phyloP scores from a whole-genome alignment of 352 stramenopile species.

The Discostella stelligera region DNA sequence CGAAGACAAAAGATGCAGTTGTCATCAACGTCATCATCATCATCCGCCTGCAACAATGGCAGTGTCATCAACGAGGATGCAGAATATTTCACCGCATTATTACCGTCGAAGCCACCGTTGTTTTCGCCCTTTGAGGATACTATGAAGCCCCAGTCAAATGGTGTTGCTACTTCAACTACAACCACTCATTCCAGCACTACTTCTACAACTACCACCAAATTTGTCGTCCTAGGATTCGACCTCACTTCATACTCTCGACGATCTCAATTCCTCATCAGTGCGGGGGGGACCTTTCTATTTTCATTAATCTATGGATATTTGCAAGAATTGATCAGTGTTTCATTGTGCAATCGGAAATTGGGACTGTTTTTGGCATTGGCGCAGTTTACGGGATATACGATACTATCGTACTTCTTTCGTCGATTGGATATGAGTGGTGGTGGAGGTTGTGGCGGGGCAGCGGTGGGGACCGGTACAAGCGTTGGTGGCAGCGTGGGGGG shows the following conservation, averaged over 20 bases:
- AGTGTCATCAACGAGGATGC: not conserved
- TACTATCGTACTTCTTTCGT: constrained; percentile 66
- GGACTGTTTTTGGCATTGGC: constrained; percentile 72
- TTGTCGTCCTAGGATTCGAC: constrained; percentile 74
- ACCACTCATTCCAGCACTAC: not conserved
- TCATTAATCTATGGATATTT: constrained; percentile 80
- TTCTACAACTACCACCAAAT: constrained; percentile 5
- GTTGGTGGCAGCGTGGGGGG: not conserved
- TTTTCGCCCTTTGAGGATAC: not conserved
- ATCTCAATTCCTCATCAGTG: constrained; percentile 73
- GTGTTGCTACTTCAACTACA: not conserved
- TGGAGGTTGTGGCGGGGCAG: not conserved
- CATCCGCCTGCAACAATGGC: not conserved
- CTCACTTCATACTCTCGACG: constrained; percentile 58
- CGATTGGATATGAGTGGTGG: constrained; percentile 38
- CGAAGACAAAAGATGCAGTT: not conserved
- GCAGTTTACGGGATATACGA: constrained; percentile 78
- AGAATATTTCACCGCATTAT: not conserved
- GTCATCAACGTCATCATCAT: not conserved
- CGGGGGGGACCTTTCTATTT: constrained; percentile 74
- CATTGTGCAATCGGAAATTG: constrained; percentile 72
- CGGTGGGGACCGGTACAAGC: not conserved
- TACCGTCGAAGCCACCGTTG: not conserved
- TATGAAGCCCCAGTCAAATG: not conserved
- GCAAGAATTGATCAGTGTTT: constrained; percentile 79